A percentile compares a stretch with the other conserved stretches of the same genome.
Evolutionary conservation across 108 stramenopile species (phyloP).

Genomic region (Chaetoceros tenuissimus): DNA sequence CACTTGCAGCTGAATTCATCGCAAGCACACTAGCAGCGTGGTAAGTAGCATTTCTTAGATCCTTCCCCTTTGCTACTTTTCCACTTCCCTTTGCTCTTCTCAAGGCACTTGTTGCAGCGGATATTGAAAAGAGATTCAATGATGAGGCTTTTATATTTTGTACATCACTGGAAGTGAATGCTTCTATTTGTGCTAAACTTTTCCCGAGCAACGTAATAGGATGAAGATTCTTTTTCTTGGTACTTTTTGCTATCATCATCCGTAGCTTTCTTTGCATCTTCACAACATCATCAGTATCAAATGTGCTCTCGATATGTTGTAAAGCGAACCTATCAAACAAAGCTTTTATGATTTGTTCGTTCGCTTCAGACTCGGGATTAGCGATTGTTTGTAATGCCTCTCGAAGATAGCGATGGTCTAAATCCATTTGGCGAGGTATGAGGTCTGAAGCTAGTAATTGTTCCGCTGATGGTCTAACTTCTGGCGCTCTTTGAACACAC

Average conservation of each 20-base stretch:
- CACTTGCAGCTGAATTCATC: conserved; percentile 50
- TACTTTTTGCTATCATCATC: not conserved
- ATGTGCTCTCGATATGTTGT: conserved; percentile 49
- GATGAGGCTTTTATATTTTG: conserved; percentile 22
- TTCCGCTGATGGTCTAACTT: conserved; percentile 52
- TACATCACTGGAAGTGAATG: not conserved
- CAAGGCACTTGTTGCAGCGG: conserved; percentile 58
- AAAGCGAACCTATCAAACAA: conserved; percentile 49
- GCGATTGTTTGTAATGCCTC: conserved; percentile 71
- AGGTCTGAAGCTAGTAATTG: conserved; percentile 43
- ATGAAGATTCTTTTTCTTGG: not conserved
- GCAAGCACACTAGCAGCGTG: conserved; percentile 55
- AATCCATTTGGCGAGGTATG: conserved; percentile 64
- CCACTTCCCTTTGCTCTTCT: conserved; percentile 46
- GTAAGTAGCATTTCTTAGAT: conserved; percentile 51
- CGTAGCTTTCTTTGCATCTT: conserved; percentile 14
- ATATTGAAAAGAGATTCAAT: conserved; percentile 56
- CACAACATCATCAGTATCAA: conserved; percentile 59
- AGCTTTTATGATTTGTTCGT: conserved; percentile 47
- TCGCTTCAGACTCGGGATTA: conserved; percentile 60
- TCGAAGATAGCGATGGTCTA: conserved; percentile 64
- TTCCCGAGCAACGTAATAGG: not conserved
- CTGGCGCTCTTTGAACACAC: conserved; percentile 57
- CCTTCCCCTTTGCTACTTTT: conserved; percentile 48
- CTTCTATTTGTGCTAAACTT: not conserved